Conservation (phyloP, 1,139 yeast species). For the Geotrichum aggregatum region DNA sequence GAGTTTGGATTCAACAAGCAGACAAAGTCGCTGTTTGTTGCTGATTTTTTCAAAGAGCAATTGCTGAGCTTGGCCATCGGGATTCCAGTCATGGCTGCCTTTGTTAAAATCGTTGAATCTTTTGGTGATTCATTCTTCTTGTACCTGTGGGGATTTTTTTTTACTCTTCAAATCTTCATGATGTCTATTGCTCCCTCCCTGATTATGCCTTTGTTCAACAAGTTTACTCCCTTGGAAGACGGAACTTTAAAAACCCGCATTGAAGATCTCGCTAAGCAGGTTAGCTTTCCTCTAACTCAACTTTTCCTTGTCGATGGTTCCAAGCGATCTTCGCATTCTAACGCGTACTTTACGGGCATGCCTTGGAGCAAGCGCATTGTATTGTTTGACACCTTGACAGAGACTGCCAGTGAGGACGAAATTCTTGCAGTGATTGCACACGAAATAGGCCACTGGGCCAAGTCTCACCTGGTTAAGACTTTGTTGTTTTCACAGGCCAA, state of each 20-base stretch:
- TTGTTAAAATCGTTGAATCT: constrained; percentile 73
- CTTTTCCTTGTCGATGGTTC: constrained; percentile 91
- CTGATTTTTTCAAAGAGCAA: constrained; percentile 63
- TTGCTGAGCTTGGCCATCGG: constrained; percentile 56
- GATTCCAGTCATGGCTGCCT: constrained; percentile 66
- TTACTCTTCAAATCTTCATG: constrained; percentile 65
- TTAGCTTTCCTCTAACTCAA: constrained; percentile 80
- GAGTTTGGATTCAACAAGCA: constrained; percentile 87
- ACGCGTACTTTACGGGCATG: constrained; percentile 90
- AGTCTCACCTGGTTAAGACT: constrained; percentile 75
- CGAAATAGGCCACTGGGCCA: constrained; percentile 96
- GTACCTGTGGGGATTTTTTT: constrained; percentile 68
- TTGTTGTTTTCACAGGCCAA: constrained; percentile 61
- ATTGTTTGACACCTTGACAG: constrained; percentile 81
- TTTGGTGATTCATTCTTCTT: constrained; percentile 78
- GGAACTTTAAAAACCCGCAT: constrained; percentile 83
- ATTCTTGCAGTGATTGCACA: constrained; percentile 94
- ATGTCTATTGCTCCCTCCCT: constrained; percentile 72
- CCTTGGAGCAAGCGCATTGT: constrained; percentile 98
- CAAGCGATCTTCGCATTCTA: constrained; percentile 90
- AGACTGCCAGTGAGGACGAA: constrained; percentile 70
- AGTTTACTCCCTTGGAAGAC: constrained; percentile 80
- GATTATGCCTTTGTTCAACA: constrained; percentile 89
- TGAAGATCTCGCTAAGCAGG: constrained; percentile 68
- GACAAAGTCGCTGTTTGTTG: constrained; percentile 64